Percentiles rank a stretch among this genome's conserved stretches.
phyloP scores from a whole-genome alignment of 257 asterid genomes.

The Coffea canephora region DNA sequence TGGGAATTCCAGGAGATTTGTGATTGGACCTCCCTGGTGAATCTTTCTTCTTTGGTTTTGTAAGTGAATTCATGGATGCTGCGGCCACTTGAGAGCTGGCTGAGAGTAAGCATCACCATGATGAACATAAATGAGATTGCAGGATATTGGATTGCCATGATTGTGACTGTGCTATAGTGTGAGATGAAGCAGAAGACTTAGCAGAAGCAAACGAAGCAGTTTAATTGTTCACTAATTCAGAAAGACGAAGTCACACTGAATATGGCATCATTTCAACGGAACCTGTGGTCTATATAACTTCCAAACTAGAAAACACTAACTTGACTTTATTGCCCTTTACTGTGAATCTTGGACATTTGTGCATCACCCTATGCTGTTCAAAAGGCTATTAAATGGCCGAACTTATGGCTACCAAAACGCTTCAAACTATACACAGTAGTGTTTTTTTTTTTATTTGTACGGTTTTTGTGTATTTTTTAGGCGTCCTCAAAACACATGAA shows the following conservation, averaged over 20 bases:
- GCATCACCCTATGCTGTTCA: neutral
- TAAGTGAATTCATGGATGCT: constrained; percentile 8
- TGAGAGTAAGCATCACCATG: constrained; percentile 17
- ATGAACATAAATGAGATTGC: constrained; percentile 21
- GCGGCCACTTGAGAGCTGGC: constrained; percentile 33
- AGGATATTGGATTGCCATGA: constrained; percentile 37
- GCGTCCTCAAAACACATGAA: neutral
- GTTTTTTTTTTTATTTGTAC: neutral
- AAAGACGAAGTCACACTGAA: constrained; percentile 29
- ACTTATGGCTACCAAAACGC: neutral
- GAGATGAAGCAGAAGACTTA: constrained; percentile 13
- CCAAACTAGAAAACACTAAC: neutral
- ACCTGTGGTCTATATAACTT: constrained; percentile 15
- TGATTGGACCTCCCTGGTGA: constrained; percentile 8
- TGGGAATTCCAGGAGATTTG: constrained; percentile 30
- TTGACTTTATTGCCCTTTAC: constrained; percentile 31
- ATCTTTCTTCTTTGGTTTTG: constrained; percentile 13
- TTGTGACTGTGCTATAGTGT: neutral
- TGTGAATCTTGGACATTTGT: neutral
- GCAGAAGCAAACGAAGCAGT: constrained; percentile 14
- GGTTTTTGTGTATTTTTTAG: neutral
- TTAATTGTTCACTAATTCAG: constrained; percentile 23
- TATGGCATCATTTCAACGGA: constrained; percentile 22
- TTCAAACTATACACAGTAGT: neutral
- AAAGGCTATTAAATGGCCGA: neutral